Evolutionary conservation across 768 basidiomycete genomes (phyloP), one percentile per base, ranked within the genome.

Genomic region (Neoboletus magnificus): DNA sequence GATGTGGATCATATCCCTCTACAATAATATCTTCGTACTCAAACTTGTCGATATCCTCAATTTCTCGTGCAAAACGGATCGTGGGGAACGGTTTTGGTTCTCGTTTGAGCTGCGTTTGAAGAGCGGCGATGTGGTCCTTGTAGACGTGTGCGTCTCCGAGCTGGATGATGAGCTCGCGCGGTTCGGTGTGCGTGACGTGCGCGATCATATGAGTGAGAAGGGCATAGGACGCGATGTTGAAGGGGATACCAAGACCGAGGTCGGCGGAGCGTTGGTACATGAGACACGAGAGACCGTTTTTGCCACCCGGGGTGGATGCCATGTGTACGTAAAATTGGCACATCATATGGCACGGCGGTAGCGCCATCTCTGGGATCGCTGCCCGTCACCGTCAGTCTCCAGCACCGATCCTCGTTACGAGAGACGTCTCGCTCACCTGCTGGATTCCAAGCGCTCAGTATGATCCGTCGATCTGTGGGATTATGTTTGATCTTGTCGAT

Each of bases 211-310:
- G 94, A 0, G 95, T 97, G 51, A 99, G 84, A 22, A 99, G 82
- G 7, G 97, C 91, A 72, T 98, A 99, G 0, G 97, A 98, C 13
- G 96, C 97, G 72, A 99, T 98, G 73, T 99, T 99, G 82, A 99
- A 99, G 0, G 96, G 96, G 47, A 99, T 91, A 3, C 96, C 96
- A 37, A 99, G 90, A 1, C 96, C 96, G 9, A 98, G 82, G 69
- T 99, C 96, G 18, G 95, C 95, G 13, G 96, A 98, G 45, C 97
- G 91, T 67, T 98, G 96, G 76, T 87, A 98, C 93, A 98, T 94
- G 43, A 96, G 80, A 71, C 95, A 98, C 10, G 93, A 95, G 18
- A 98, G 86, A 54, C 82, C 82, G 10, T 87, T 87, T 60, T 83
- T 86, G 18, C 77, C 64, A 15, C 72, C 62, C 1, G 78, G 60